A percentile compares a stretch with the other conserved stretches of the same genome.
Evolutionary conservation across 495 filamentous ascomycete genomes (phyloP).

Genomic region (Penicillium roqueforti): DNA sequence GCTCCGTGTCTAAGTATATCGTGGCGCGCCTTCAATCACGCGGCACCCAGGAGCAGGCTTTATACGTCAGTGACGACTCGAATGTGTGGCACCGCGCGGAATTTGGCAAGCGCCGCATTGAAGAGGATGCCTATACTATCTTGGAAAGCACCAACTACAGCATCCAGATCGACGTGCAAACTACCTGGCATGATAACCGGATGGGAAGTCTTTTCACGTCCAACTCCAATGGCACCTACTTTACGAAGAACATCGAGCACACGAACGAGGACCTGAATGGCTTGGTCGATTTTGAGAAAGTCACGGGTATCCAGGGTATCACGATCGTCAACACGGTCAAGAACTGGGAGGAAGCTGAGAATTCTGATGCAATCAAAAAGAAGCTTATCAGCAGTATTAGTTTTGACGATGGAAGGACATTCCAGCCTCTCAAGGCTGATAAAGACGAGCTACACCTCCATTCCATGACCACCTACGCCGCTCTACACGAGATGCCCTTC

Average conservation of each 20-base stretch:
- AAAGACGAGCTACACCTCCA: conserved; percentile 73
- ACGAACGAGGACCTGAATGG: conserved; percentile 73
- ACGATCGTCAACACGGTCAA: conserved; percentile 84
- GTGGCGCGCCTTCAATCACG: conserved; percentile 74
- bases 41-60: conserved; percentile 80
- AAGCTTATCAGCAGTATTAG: conserved; percentile 75
- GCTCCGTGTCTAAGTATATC: conserved; percentile 75
- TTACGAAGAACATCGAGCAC: conserved; percentile 81
- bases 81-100: conserved; percentile 85
- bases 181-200: conserved; percentile 52
- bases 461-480: conserved; percentile 66
- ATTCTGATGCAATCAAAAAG: conserved; percentile 48
- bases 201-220: conserved; percentile 89
- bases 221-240: conserved; percentile 95
- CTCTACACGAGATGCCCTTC: conserved; percentile 48
- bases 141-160: conserved; percentile 95
- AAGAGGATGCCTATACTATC: conserved; percentile 86
- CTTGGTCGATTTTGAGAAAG: conserved; percentile 89
- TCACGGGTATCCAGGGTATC: conserved; percentile 84
- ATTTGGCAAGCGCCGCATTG: conserved; percentile 75
- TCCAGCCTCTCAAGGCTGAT: conserved; percentile 58
- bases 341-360: conserved; percentile 73
- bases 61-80: conserved; percentile 79
- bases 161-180: conserved; percentile 92
- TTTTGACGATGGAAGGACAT: conserved; percentile 88